phyloP scores from a whole-genome alignment of 2,329 filamentous ascomycete species.

The Lachnum nothofagi region DNA sequence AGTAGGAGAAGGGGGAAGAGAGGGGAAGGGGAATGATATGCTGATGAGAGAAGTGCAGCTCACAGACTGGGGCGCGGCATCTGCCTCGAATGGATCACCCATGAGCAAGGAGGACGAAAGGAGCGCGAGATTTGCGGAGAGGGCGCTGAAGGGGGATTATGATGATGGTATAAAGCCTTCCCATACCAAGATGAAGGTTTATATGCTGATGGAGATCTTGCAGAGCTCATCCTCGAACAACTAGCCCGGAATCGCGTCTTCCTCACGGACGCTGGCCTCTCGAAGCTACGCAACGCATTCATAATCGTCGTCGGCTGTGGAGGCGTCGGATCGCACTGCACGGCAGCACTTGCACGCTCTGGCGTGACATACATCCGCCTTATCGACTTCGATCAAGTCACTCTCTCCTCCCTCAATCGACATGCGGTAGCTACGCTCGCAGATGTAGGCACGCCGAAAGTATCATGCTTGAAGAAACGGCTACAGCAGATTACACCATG shows the following conservation, averaged over 20 bases:
- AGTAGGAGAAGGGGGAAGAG: constrained; percentile 3
- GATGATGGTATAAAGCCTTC: constrained; percentile 54
- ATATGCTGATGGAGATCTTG: no score
- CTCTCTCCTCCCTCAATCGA: constrained; percentile 87
- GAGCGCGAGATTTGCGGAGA: constrained; percentile 52
- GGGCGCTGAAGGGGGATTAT: constrained; percentile 59
- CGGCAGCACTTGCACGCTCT: constrained; percentile 78
- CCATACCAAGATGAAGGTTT: no score
- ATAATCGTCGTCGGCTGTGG: constrained; percentile 89
- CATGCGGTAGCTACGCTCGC: constrained; percentile 91
- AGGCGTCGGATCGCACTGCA: constrained; percentile 89
- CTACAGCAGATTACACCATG: constrained; percentile 86
- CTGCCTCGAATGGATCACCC: constrained; percentile 8
- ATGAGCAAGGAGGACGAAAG: constrained; percentile 57
- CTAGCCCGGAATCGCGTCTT: constrained; percentile 90
- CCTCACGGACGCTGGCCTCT: constrained; percentile 73
- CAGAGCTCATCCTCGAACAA: constrained; percentile 87
- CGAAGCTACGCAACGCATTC: constrained; percentile 73
- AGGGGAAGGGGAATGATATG: constrained; percentile 1
- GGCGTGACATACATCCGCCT: constrained; percentile 84
- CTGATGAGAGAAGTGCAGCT: constrained; percentile 42
- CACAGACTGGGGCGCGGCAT: constrained; percentile 44
- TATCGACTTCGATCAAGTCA: constrained; percentile 97
- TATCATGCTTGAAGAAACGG: constrained; percentile 72
- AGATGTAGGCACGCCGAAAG: constrained; percentile 90